These are phyloP conservation scores for Pyrus pyrifolia DNA, from an alignment of 306 rosid species.

Conservation along the genomic window DNA sequence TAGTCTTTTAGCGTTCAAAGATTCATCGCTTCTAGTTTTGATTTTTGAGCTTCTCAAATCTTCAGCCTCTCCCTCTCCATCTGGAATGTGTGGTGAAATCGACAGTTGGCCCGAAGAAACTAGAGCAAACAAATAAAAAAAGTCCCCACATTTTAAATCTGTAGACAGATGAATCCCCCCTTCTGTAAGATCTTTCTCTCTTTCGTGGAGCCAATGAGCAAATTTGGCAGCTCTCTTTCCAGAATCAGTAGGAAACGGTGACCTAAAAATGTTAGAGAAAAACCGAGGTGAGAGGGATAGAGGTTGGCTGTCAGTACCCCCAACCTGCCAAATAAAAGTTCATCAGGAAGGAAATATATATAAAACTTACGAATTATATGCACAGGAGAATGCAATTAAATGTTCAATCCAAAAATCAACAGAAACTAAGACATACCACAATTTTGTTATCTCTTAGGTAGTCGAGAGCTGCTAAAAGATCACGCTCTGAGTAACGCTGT, in stretches of 20 bases:
- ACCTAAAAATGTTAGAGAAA: constrained; percentile 54
- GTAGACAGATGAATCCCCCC: constrained; percentile 46
- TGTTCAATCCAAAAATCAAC: not conserved
- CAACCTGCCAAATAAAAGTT: constrained; percentile 48
- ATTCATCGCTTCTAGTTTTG: constrained; percentile 39
- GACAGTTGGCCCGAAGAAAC: constrained; percentile 69
- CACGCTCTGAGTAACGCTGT: not conserved
- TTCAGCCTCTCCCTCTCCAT: constrained; percentile 74
- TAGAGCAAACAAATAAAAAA: constrained; percentile 72
- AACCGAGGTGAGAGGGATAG: constrained; percentile 66
- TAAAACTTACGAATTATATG: not conserved
- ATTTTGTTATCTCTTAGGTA: not conserved
- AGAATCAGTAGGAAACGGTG: constrained; percentile 60
- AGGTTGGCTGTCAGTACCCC: constrained; percentile 52
- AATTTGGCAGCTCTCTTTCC: constrained; percentile 64
- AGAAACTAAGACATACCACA: not conserved
- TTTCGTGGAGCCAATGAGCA: constrained; percentile 57
- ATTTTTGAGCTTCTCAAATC: constrained; percentile 64
- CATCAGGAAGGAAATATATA: constrained; percentile 5
- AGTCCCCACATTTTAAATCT: constrained; percentile 75
- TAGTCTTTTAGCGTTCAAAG: constrained; percentile 40
- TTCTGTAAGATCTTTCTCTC: constrained; percentile 46
- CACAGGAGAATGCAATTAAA: not conserved
- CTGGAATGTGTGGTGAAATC: constrained; percentile 61
- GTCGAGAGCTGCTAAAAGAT: not conserved